Evolutionary conservation across 2,329 filamentous ascomycete species (phyloP), one percentile per base, ranked within the genome.

Genomic region (Neonectria neomacrospora): DNA sequence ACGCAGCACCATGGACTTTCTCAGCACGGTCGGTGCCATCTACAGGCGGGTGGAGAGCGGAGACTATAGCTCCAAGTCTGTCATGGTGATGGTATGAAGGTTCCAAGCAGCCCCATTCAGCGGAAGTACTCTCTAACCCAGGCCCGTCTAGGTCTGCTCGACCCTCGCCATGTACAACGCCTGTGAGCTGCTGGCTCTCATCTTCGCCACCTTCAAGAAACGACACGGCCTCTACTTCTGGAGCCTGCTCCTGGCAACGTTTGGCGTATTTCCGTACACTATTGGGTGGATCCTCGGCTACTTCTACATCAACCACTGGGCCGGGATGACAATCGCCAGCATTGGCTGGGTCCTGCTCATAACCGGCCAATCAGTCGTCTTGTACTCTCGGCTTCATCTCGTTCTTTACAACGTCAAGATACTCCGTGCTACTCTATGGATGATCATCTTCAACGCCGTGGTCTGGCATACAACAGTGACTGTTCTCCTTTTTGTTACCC

Each of bases 311-410:
- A 58, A 39, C 2, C 23, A 56, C 30, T 66, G 37, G 34, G 55
- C 48, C 30, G 63, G 58, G 6, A 63, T 72, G 41, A 65, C 63
- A 1, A 60, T 72, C 4, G 68, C 66, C 44, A 55, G 64, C 14
- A 28, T 65, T 4, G 72, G 72, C n/a, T 75, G 74, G 74, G 67
- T 70, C 6, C 68, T 58, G 2, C 88, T 89, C 84, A 82, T 89
- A 0, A 87, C 86, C 3, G 87, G 87, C 0, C 86, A 89, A 71
- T 83, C 83, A 0, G 67, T 89, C 9, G 87, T 90, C 1, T 78
- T 90, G 2, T 90, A 87, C 77, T 89, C 86, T 2, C 82, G 88
- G 2, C 80, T 90, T 0, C 86, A 89, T 69, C 79, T 90, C 2
- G 81, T 90, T n/a, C 77, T 86, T 3, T 81, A 81, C 18, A 83